A percentile compares a stretch with the other conserved stretches of the same genome.
Conservation (phyloP, 1,284 basidiomycete genomes). For the Trichosporon ovoides region DNA sequence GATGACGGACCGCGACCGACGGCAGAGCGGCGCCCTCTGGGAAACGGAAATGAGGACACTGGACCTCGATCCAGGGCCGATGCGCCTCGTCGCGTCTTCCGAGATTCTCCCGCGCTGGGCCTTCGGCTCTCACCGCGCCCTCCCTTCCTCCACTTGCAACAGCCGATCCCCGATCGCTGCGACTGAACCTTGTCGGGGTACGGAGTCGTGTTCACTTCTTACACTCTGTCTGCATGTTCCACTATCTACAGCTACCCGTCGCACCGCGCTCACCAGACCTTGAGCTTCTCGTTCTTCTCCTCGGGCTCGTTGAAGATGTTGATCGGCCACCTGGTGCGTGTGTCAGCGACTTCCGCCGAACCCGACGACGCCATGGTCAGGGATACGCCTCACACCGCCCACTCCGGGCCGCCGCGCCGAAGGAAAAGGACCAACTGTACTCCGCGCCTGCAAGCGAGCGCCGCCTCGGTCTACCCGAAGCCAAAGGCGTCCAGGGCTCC, state of each 20-base stretch:
- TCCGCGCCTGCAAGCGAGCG: no score
- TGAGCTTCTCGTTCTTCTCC: constrained; percentile 48
- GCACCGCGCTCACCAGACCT: constrained; percentile 10
- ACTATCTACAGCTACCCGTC: neutral
- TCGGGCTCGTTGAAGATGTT: constrained; percentile 61
- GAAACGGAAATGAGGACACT: no score
- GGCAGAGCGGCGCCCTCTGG: no score
- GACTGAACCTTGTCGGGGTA: no score
- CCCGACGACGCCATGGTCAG: no score
- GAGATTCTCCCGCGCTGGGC: neutral
- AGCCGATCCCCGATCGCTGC: no score
- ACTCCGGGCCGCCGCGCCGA: neutral
- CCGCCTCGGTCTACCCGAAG: neutral
- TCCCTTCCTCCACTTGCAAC: neutral
- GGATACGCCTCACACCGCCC: no score
- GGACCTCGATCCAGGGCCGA: no score
- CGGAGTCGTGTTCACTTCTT: no score
- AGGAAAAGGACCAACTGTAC: neutral
- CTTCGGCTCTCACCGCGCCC: no score
- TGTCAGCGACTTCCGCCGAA: neutral
- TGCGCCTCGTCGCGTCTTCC: neutral
- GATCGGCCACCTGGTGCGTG: constrained; percentile 57
- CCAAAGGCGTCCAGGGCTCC: neutral
- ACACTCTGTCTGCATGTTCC: neutral
- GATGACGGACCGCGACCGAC: no score